Base-by-base conservation (phyloP, 2,329 filamentous ascomycete species). In the Colletotrichum simmondsii region DNA sequence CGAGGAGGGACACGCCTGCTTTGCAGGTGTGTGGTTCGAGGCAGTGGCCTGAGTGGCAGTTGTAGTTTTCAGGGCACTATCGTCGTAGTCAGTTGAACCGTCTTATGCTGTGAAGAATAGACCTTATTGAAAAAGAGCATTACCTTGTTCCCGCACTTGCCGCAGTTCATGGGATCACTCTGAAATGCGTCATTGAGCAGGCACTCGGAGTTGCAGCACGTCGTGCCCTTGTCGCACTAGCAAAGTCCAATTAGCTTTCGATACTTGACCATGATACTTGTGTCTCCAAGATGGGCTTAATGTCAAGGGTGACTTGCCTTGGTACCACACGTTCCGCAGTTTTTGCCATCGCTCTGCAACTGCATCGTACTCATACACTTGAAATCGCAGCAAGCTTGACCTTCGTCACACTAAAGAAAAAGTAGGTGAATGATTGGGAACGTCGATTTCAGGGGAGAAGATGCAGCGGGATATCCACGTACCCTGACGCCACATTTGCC, bases 41-140 rank as follows among this genome's bases (percentile, higher is more conserved):
- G 6, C 54, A 58, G 14, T 30, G 22, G 2, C 54, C 14, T 3
- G 26, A 28, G 8, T 58, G 54, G 16, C 54, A 58, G 16, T 58
- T 24, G 54, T 1, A 19, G 28, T 0, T 19, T 3, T 10, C 14
- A 4, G 54, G 54, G 7, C 54, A 58, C 54, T 58, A 3, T 14
- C 2, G 8, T n/a, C 24, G 8, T 11, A 10, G 2, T 19, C 8
- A 7, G 12, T 19, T 10, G 14, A 32, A 5, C 3, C 24, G 16
- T 24, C 24, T 19, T n/a, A 6, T 19, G 4, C 11, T 1, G 14
- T 32, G 16, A 6, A 2, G 0, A 7, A 16, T 6, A 26, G 2
- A 19, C 6, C 6, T 14, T 42, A 1, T 7, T 19, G 24, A 12
- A 0, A 2, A 28, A n/a, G 14, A 59, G 30, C 10, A 1, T 30